Percentiles rank a stretch among this genome's conserved stretches.
Conservation (phyloP, 345 rosid genomes). For the Populus pruinosa region DNA sequence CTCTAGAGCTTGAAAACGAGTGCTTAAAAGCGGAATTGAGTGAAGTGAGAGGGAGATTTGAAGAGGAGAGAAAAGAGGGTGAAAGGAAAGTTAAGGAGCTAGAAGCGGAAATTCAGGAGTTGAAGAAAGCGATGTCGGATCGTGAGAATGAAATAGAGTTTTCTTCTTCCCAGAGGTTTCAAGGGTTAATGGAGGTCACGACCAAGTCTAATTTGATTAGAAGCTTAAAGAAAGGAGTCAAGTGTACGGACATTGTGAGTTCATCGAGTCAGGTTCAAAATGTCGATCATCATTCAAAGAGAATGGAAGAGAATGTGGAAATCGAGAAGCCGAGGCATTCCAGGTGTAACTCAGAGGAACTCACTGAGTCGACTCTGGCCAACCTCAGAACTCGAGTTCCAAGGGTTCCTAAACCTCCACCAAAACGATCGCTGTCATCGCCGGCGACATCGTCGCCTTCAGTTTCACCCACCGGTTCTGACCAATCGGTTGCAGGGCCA, state of each 20-base stretch:
- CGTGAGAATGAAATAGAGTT: slow-evolving; percentile 45
- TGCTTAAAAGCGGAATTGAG: slow-evolving; percentile 33
- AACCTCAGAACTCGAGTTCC: slow-evolving; percentile 68
- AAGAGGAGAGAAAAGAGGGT: slow-evolving; percentile 33
- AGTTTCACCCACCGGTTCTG: background rate
- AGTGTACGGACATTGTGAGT: slow-evolving; percentile 21
- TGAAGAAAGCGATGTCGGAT: slow-evolving; percentile 42
- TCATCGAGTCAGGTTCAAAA: slow-evolving; percentile 21
- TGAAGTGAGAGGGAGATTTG: slow-evolving; percentile 22
- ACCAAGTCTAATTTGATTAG: slow-evolving; percentile 48
- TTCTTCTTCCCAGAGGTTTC: slow-evolving; percentile 71
- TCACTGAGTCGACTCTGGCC: slow-evolving; percentile 52
- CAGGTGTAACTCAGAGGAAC: slow-evolving; percentile 63
- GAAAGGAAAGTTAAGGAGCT: slow-evolving; percentile 43
- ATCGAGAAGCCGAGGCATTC: slow-evolving; percentile 48
- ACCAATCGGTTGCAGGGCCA: slow-evolving; percentile 17
- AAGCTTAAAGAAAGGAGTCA: slow-evolving; percentile 42
- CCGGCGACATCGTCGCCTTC: slow-evolving; percentile 20
- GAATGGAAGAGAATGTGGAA: slow-evolving; percentile 45
- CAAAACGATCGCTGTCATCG: slow-evolving; percentile 45
- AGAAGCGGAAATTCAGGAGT: slow-evolving; percentile 50
- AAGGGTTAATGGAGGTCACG: slow-evolving; percentile 54
- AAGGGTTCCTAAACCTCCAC: slow-evolving; percentile 91
- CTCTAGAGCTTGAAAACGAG: slow-evolving; percentile 47
- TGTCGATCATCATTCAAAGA: slow-evolving; percentile 28